phyloP scores from a whole-genome alignment of 257 asterid species.

The Orobanche coerulescens region DNA sequence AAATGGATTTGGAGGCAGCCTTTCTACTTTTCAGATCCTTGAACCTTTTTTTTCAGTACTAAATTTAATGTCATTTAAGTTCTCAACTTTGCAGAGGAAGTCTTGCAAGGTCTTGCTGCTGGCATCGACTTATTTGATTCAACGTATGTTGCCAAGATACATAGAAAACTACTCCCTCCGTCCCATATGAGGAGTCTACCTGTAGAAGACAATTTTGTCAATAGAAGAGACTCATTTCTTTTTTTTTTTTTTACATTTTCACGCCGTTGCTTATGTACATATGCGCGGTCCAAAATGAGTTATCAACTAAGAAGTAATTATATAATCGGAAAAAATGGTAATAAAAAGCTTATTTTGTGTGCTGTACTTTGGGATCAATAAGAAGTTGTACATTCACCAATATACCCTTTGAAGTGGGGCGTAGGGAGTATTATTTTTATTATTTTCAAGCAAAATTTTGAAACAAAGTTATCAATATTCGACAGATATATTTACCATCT shows the following conservation, averaged over 20 bases:
- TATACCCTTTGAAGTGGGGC: no score
- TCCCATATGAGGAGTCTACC: no score
- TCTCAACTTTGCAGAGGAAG: conserved; percentile 63
- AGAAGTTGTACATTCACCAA: no score
- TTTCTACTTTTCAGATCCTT: conserved; percentile 10
- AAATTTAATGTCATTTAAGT: conserved; percentile 9
- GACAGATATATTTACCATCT: conserved; percentile 79
- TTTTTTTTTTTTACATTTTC: no score
- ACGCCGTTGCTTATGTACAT: no score
- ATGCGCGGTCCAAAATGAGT: no score
- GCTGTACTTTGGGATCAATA: no score
- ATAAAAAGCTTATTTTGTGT: background rate
- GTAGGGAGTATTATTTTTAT: background rate
- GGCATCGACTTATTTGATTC: conserved; percentile 93
- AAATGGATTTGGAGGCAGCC: background rate
- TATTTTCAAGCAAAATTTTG: conserved; percentile 6
- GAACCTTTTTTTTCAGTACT: conserved; percentile 5
- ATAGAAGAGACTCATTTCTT: no score
- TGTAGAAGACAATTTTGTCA: no score
- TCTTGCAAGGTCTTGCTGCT: conserved; percentile 89
- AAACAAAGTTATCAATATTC: conserved; percentile 5
- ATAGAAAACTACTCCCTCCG: background rate
- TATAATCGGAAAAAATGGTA: no score
- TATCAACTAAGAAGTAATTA: no score
- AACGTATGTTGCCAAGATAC: conserved; percentile 44